These are phyloP conservation scores for Scleroderma citrinum DNA, from an alignment of 768 basidiomycete species.

Conservation along the genomic window DNA sequence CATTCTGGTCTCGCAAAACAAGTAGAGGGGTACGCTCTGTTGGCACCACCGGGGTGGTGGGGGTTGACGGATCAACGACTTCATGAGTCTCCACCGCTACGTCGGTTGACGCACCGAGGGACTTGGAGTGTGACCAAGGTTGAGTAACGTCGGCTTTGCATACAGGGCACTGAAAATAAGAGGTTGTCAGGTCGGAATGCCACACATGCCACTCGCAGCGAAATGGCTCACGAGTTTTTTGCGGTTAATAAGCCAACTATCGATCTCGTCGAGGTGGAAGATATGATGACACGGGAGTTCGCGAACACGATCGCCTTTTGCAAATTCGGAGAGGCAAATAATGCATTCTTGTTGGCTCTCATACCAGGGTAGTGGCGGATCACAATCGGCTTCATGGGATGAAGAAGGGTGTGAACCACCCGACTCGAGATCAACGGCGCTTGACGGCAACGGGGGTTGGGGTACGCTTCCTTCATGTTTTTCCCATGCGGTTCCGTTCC, in stretches of 20 bases:
- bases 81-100: not conserved
- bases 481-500: constrained; percentile 78
- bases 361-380: constrained; percentile 60
- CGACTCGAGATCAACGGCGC: constrained; percentile 35
- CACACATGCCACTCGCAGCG: not conserved
- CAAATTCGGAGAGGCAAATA: constrained; percentile 87
- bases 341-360: constrained; percentile 83
- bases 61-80: constrained; percentile 4
- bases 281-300: constrained; percentile 93
- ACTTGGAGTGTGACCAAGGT: constrained; percentile 34
- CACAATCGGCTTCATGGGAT: constrained; percentile 17
- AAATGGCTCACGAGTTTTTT: constrained; percentile 75
- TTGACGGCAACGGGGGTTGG: constrained; percentile 19
- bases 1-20: constrained; percentile 11
- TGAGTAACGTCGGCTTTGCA: constrained; percentile 92
- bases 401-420: constrained; percentile 25
- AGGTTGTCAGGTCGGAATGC: constrained; percentile 5
- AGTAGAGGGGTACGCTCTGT: constrained; percentile 32
- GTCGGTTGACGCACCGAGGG: constrained; percentile 2
- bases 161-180: constrained; percentile 65
- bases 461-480: constrained; percentile 47
- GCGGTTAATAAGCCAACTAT: constrained; percentile 86
- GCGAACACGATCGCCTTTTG: constrained; percentile 81
- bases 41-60: constrained; percentile 12
- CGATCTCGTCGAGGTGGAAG: constrained; percentile 89